A percentile compares a stretch with the other conserved stretches of the same genome.
Evolutionary conservation across 208 protist genomes (phyloP).

Genomic region (Crithidia acanthocephali): DNA sequence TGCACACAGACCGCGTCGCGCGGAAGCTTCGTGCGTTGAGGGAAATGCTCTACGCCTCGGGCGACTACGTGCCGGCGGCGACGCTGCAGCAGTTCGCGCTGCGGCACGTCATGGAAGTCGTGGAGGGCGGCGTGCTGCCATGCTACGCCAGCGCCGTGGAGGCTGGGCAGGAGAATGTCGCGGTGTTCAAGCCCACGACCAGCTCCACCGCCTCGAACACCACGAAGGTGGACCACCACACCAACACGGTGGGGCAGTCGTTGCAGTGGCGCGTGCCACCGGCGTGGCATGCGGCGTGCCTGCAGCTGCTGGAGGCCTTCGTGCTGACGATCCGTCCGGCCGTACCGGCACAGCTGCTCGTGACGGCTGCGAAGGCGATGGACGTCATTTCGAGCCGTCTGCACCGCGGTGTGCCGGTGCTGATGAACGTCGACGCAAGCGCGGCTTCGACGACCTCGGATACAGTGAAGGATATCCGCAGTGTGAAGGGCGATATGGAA

Average conservation of each 20-base stretch:
- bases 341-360: conserved; percentile 34
- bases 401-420: conserved; percentile 36
- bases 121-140: conserved; percentile 54
- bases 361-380: conserved; percentile 20
- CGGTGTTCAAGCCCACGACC: conserved; percentile 5
- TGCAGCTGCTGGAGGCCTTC: conserved; percentile 38
- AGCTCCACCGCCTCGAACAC: background rate
- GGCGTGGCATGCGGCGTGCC: conserved; percentile 33
- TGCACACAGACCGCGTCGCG: conserved; percentile 20
- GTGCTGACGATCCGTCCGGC: conserved; percentile 28
- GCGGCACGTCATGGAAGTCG: conserved; percentile 60
- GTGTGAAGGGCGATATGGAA: no score
- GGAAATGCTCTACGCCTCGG: conserved; percentile 47
- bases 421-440: background rate
- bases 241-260: background rate
- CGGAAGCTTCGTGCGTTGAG: conserved; percentile 54
- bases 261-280: conserved; percentile 39
- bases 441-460: background rate
- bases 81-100: conserved; percentile 56
- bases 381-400: conserved; percentile 26
- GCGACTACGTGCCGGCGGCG: conserved; percentile 37
- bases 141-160: conserved; percentile 26
- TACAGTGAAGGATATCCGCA: no score
- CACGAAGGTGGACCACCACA: background rate
- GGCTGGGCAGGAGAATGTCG: conserved; percentile 20